These are phyloP conservation scores for Tylopilus vinaceipallidus DNA, from an alignment of 768 basidiomycete genomes.

Conservation along the genomic window DNA sequence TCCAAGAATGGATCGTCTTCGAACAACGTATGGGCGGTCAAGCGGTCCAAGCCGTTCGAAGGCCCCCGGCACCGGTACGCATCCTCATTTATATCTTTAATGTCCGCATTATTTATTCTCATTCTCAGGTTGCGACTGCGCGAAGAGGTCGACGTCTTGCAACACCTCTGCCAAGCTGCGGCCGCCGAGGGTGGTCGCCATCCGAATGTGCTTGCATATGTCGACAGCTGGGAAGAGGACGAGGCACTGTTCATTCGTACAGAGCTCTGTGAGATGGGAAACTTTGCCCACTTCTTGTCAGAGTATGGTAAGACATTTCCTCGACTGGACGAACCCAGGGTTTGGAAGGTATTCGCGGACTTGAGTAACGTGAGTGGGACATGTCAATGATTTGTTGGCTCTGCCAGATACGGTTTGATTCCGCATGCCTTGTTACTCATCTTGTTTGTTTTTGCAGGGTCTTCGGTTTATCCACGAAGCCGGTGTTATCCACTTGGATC, in stretches of 20 bases:
- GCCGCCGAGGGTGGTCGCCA: constrained; percentile 38
- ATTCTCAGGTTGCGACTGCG: constrained; percentile 69
- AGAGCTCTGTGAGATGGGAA: constrained; percentile 91
- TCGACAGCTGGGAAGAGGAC: constrained; percentile 96
- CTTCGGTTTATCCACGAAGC: constrained; percentile 86
- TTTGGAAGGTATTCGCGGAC: constrained; percentile 96
- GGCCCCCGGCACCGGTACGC: constrained; percentile 84
- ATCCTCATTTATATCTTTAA: constrained; percentile 25
- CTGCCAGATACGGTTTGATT: constrained; percentile 25
- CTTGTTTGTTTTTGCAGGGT: constrained; percentile 49
- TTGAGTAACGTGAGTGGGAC: constrained; percentile 72
- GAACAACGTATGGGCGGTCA: constrained; percentile 73
- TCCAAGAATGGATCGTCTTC: constrained; percentile 54
- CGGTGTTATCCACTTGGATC: constrained; percentile 90
- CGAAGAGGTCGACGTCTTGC: constrained; percentile 92
- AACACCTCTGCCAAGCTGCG: constrained; percentile 57
- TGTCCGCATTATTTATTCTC: constrained; percentile 19
- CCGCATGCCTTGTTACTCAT: constrained; percentile 23
- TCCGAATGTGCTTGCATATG: constrained; percentile 82
- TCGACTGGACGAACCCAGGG: constrained; percentile 82
- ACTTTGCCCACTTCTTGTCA: constrained; percentile 86
- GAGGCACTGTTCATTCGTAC: constrained; percentile 89
- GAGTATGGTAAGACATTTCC: constrained; percentile 86
- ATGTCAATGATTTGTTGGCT: background rate
- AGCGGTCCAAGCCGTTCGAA: constrained; percentile 91